phyloP scores from a whole-genome alignment of 441 rosid genomes.

The Oxalis stricta region DNA sequence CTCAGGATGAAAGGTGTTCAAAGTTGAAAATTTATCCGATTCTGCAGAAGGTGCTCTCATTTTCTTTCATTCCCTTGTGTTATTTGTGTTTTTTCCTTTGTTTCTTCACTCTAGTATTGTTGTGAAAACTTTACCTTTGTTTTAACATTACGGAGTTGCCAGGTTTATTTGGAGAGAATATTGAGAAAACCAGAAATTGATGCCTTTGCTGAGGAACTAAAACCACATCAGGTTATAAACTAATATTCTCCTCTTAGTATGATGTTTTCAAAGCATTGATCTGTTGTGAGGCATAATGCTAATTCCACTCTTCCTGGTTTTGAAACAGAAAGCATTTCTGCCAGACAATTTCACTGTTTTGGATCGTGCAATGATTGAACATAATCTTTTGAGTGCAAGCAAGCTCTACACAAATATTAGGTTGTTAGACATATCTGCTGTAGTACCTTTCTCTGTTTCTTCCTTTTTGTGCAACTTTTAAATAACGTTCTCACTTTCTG shows the following conservation, averaged over 20 bases:
- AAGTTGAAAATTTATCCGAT: slow-evolving; percentile 89
- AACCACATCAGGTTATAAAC: slow-evolving; percentile 77
- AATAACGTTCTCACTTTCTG: slow-evolving; percentile 3
- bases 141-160: slow-evolving; percentile 10
- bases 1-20: slow-evolving; percentile 94
- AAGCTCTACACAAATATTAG: slow-evolving; percentile 94
- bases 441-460: slow-evolving; percentile 1
- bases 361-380: slow-evolving; percentile 99
- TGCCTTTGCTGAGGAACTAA: slow-evolving; percentile 85
- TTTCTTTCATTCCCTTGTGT: neutral
- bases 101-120: neutral
- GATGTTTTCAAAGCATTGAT: slow-evolving; percentile 5
- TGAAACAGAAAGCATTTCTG: slow-evolving; percentile 76
- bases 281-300: neutral
- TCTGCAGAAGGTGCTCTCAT: slow-evolving; percentile 66
- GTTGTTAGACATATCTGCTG: slow-evolving; percentile 19
- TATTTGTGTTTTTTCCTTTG: neutral
- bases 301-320: slow-evolving; percentile 6
- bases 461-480: neutral
- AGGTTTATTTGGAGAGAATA: slow-evolving; percentile 96
- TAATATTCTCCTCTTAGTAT: slow-evolving; percentile 3
- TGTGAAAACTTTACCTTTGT: neutral
- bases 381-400: slow-evolving; percentile 93
- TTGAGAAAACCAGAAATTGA: slow-evolving; percentile 90
- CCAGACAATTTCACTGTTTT: slow-evolving; percentile 94